Percentiles rank a stretch among this genome's conserved stretches.
These are phyloP conservation scores for Zelopaecilomyces penicillatus DNA, from an alignment of 2,329 filamentous ascomycete species.

Conservation along the genomic window DNA sequence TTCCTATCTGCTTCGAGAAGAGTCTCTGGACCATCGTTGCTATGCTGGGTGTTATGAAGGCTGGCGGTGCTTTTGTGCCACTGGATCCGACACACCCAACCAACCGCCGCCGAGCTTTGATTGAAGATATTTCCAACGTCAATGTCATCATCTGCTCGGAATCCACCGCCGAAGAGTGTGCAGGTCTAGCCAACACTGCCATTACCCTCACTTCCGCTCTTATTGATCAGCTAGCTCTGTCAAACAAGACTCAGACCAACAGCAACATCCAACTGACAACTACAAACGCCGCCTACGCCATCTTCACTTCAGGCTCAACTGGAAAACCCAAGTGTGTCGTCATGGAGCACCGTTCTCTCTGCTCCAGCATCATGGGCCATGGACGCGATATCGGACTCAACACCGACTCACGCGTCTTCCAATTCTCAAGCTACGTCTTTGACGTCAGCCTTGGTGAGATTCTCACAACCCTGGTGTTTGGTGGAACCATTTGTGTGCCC, in stretches of 20 bases:
- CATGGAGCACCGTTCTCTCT: constrained; percentile 6
- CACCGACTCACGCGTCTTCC: constrained; percentile 4
- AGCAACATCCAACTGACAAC: too few species aligned
- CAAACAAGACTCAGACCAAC: too few species aligned
- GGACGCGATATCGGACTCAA: constrained; percentile 1
- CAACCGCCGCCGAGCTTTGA: background rate
- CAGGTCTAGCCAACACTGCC: too few species aligned
- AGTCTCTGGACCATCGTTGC: constrained; percentile 8
- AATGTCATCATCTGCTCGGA: too few species aligned
- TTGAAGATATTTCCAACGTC: background rate
- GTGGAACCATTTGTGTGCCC: constrained; percentile 15
- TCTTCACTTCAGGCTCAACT: constrained; percentile 44
- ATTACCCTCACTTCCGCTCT: too few species aligned
- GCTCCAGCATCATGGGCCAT: constrained; percentile 2
- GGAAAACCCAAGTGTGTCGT: constrained; percentile 41
- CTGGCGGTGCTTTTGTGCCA: constrained; percentile 10
- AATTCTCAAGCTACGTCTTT: constrained; percentile 15
- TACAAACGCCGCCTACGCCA: constrained; percentile 22
- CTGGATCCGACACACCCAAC: constrained; percentile 6
- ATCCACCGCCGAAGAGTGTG: too few species aligned
- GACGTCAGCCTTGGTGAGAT: constrained; percentile 10
- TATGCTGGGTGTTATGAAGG: constrained; percentile 9
- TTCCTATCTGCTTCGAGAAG: constrained; percentile 11
- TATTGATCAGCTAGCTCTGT: too few species aligned
- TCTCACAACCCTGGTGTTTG: constrained; percentile 6